Base-by-base conservation (phyloP, 805 yeast genomes). In the Starmerella davenportii region DNA sequence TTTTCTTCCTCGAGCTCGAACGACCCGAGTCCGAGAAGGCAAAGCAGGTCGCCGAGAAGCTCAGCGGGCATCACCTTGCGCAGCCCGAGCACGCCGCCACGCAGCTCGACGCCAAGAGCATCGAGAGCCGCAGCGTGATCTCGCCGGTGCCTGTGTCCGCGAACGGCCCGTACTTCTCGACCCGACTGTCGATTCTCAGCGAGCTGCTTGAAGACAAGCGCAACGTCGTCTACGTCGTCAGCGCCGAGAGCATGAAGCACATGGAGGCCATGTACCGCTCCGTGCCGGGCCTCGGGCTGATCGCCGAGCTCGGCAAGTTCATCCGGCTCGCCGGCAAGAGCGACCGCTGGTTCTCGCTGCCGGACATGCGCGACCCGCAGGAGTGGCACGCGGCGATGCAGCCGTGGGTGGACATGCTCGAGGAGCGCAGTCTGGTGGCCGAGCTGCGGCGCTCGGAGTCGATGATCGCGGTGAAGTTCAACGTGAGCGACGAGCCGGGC, bases 231-330 rank as follows among this genome's bases (percentile, higher is more conserved):
- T 85, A 76, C 52, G 66, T 85, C 3, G 65, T 78, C 39, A 74
- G 84, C 45, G 69, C 72, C 34, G 68, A 74, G 51, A 74, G 73
- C 38, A 65, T 77, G 42, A 57, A 65, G 1, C 79, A 75, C 31
- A 59, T 85, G 51, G 79, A 77, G 43, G 64, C 79, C 39, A 59
- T 72, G 38, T 84, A 76, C 59, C 65, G 76, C 16, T 68, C 81
- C 47, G 66, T 73, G 3, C 71, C 77, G 1, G 70, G 71, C 30
- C 51, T 85, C 23, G 95, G 95, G 0, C 62, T 87, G 38, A 74
- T 87, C 45, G 93, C 95, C 1, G 96, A 85, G 56, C 76, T 77
- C 52, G 96, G 96, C 28, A 92, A 82, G 0, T 81, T 69, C 50
- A 65, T 87, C 25, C 74, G 58, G 20, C 49, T 50, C 9, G 46